phyloP scores from a whole-genome alignment of 306 rosid species.

The Prunus salicina region DNA sequence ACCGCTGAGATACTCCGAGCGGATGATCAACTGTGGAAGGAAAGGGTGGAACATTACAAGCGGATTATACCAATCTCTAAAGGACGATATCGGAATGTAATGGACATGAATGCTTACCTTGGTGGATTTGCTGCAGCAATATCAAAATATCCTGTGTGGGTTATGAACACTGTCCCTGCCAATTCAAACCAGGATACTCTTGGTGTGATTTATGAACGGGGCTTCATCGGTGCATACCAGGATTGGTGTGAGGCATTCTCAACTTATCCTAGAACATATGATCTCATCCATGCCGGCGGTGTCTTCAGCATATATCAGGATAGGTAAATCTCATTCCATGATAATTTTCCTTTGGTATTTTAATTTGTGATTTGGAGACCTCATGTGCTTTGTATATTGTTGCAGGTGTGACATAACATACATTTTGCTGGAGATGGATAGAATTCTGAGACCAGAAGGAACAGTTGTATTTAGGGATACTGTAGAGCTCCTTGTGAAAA shows the following conservation, averaged over 20 bases:
- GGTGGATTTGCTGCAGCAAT: conserved; percentile 86
- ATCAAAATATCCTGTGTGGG: conserved; percentile 73
- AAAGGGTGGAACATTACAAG: conserved; percentile 65
- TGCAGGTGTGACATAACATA: conserved; percentile 72
- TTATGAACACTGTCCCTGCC: conserved; percentile 83
- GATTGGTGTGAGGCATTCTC: conserved; percentile 98
- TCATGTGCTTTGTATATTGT: not conserved
- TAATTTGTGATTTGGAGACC: not conserved
- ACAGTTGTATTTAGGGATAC: conserved; percentile 75
- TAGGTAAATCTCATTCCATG: conserved; percentile 38
- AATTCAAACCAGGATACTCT: conserved; percentile 68
- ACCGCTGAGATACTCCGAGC: conserved; percentile 46
- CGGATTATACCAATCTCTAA: conserved; percentile 47
- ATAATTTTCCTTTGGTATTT: not conserved
- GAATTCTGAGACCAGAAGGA: conserved; percentile 95
- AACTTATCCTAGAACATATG: conserved; percentile 91
- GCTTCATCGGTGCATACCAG: conserved; percentile 84
- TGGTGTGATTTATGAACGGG: conserved; percentile 82
- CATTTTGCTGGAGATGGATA: conserved; percentile 85
- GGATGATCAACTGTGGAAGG: conserved; percentile 72
- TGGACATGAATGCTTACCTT: conserved; percentile 90
- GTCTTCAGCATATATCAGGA: conserved; percentile 85
- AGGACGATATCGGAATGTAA: conserved; percentile 69
- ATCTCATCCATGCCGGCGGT: conserved; percentile 79
- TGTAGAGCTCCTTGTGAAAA: conserved; percentile 73